Evolutionary conservation across 2,329 filamentous ascomycete genomes (phyloP), one percentile per base, ranked within the genome.

Genomic region (Aspergillus floridensis): DNA sequence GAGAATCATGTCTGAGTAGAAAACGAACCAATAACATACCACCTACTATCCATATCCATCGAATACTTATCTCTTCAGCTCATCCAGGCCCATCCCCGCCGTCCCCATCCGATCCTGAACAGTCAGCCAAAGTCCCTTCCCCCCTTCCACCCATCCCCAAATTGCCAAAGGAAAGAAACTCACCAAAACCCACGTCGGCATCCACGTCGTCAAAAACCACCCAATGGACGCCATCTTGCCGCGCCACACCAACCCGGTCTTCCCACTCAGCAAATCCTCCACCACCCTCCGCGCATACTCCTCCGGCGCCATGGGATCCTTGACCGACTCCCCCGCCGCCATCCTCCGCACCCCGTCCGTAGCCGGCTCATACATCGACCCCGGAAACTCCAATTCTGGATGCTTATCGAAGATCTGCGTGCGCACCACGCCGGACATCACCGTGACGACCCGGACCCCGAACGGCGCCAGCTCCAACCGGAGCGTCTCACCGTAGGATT

Each of bases 401-500:
- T 49, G 10, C 10, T 63, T 65, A 1, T 31, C 46, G 46, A 63
- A 65, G n/a, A 63, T 62, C 12, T 67, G 58, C 22, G 67, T 61
- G 5, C 59, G 49, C 12, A 70, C 64, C 12, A 57, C 35, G 6
- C 68, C 66, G 1, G 61, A 56, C 56, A 69, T 61, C 6, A 68
- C n/a, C 1, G 62, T 65, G 2, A 68, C 54, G 19, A 70, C 67
- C 16, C 55, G 63, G 5, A 73, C 66, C 0, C 64, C 65, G 6
- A 72, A 59, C 1, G 70, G 68, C 11, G 61, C 59, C 12, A 73
- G 32, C 51, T 73, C 70, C 0, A 69, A 24, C 1, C 64, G 62
- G 5, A 71, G 52, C 2, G 65, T 59, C 31, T 70, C 66, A 22
- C 63, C 61, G 14, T 70, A 61, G 2, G 63, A 53, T 10, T 54